Base-by-base conservation (phyloP, 108 stramenopile species). In the Cylindrotheca fusiformis region DNA sequence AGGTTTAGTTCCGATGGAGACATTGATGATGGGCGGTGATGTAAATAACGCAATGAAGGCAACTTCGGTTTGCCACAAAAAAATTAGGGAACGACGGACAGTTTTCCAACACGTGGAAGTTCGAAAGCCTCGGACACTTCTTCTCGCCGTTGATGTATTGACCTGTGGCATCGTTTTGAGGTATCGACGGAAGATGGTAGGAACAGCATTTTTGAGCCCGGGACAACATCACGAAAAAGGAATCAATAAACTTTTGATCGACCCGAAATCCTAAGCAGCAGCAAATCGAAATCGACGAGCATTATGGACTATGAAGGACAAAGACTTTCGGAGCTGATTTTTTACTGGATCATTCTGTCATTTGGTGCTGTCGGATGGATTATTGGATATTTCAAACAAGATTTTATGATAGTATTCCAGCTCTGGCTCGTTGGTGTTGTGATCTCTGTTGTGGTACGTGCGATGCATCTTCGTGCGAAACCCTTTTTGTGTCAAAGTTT, bases 281-380 rank as follows among this genome's bases (percentile, higher is more conserved):
- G n/a, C n/a, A n/a, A n/a, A n/a, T n/a, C n/a, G n/a, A n/a, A n/a
- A 1, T 3, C 14, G 20, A 4, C 20, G 26, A 25, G 26, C 2
- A 92, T 30, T 19, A 90, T 94, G 92, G 92, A 94, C 61, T 94
- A 90, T 82, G 79, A 94, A 70, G 92, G 92, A 58, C 92, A 94
- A 78, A 77, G 77, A 63, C 71, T 94, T 52, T 75, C 84, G 0
- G 92, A 94, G 63, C 71, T 88, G 49, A 69, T 94, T 45, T 94
- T 94, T 58, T 85, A 88, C 60, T 84, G 82, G 76, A 86, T 94
- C 65, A 94, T 90, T 50, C 60, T 86, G 24, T 52, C 74, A 45
- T 90, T 90, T 65, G 92, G 92, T 29, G 82, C 57, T 12, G 72
- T 90, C 32, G 92, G 92, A 32, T 94, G 92, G 92, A 71, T 94